Conservation (phyloP, 2,329 filamentous ascomycete species). For the Colletotrichum sp. region DNA sequence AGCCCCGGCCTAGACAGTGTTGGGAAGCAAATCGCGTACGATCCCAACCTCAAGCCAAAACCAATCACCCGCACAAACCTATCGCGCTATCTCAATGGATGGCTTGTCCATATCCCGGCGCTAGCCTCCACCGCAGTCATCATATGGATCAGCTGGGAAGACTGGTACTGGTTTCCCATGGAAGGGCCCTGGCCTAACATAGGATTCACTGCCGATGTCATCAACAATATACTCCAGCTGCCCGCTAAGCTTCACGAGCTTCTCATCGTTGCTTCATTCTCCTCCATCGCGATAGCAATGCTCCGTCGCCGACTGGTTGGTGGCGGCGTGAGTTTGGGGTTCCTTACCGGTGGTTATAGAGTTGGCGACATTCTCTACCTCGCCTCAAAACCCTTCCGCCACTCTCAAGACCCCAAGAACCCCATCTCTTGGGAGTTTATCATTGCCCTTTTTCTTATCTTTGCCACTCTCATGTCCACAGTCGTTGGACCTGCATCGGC, state of each 20-base stretch:
- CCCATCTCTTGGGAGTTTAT: not conserved
- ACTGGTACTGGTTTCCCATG: slow-evolving; percentile 7
- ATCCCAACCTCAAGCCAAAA: not conserved
- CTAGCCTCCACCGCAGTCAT: not conserved
- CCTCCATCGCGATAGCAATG: slow-evolving; percentile 1
- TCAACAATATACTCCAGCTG: slow-evolving; percentile 10
- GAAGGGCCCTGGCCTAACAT: not conserved
- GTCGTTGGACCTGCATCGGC: slow-evolving; percentile 15
- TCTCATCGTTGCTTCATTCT: slow-evolving; percentile 2
- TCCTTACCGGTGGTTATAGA: slow-evolving; percentile 13
- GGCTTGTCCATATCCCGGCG: slow-evolving; percentile 6
- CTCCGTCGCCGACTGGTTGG: not conserved
- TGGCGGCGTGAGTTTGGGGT: not conserved
- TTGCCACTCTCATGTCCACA: slow-evolving; percentile 6
- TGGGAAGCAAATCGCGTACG: not conserved
- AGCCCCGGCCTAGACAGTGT: not conserved
- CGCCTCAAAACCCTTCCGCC: not conserved
- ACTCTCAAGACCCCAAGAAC: not conserved
- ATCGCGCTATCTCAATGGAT: not conserved
- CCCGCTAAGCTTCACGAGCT: slow-evolving; percentile 9
- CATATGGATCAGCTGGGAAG: not conserved
- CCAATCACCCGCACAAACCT: not conserved
- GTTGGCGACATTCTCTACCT: slow-evolving; percentile 16
- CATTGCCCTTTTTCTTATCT: not conserved
- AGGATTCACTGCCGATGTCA: not conserved